Conservation (phyloP, 305 asterid genomes). For the Fraxinus dipetala region DNA sequence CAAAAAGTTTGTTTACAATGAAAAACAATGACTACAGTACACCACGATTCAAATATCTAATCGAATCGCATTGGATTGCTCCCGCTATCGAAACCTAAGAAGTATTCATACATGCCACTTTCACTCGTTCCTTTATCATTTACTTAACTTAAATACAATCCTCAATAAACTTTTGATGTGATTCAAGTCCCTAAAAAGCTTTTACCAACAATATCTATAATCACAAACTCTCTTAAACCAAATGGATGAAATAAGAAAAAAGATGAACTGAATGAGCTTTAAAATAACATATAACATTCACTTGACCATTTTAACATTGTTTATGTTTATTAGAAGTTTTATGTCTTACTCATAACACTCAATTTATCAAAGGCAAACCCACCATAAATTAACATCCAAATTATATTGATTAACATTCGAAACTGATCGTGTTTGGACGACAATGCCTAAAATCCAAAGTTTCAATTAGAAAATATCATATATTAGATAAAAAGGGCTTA, state of each 20-base stretch:
- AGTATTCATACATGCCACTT: constrained; percentile 7
- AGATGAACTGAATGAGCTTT: background rate
- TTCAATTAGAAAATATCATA: background rate
- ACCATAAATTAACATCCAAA: background rate
- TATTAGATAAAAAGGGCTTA: background rate
- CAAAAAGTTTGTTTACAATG: background rate
- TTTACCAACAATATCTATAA: background rate
- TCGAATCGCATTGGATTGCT: background rate
- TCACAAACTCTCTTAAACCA: background rate
- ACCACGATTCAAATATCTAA: background rate
- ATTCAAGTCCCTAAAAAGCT: background rate
- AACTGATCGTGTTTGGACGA: background rate
- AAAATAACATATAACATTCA: background rate
- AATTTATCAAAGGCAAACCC: background rate
- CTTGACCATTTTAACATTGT: background rate
- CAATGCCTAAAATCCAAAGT: background rate
- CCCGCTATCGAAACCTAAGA: background rate
- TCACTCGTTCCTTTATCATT: background rate
- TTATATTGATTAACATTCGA: background rate
- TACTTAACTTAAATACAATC: background rate
- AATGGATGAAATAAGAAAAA: background rate
- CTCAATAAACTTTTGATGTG: background rate
- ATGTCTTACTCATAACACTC: background rate
- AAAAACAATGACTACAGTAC: background rate
- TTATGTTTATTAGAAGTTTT: background rate